phyloP scores from a whole-genome alignment of 129 eudicot species.

The Tagetes patula region DNA sequence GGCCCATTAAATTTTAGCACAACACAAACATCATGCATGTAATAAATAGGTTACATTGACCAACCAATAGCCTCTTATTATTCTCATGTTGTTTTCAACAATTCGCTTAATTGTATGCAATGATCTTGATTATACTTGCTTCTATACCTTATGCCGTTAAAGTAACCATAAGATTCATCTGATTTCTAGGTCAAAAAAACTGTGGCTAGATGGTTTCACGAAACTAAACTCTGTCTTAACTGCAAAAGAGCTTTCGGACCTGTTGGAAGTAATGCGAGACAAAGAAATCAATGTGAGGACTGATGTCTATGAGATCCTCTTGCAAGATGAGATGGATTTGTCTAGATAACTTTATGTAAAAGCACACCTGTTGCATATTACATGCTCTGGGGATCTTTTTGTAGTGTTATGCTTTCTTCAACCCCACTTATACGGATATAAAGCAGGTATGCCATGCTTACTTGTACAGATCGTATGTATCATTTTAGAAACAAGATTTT shows the following conservation, averaged over 20 bases:
- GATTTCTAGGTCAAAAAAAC: slow-evolving; percentile 69
- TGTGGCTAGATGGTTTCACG: slow-evolving; percentile 92
- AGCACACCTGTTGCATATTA: background rate
- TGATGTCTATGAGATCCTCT: slow-evolving; percentile 84
- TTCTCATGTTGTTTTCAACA: too few relatives aligned
- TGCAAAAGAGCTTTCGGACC: slow-evolving; percentile 86
- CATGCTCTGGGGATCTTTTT: background rate
- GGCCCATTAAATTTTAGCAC: background rate
- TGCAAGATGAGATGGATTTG: slow-evolving; percentile 68
- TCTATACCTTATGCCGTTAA: background rate
- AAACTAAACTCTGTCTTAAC: slow-evolving; percentile 54
- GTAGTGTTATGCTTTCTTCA: background rate
- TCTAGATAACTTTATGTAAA: slow-evolving; percentile 4
- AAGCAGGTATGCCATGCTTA: slow-evolving; percentile 25
- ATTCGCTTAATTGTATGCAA: too few relatives aligned
- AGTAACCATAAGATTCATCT: slow-evolving; percentile 1
- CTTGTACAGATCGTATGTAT: slow-evolving; percentile 16
- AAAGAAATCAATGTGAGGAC: slow-evolving; percentile 90
- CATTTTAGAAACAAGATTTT: background rate
- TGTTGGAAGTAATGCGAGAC: slow-evolving; percentile 95
- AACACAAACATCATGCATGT: background rate
- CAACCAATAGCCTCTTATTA: too few relatives aligned
- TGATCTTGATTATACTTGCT: slow-evolving; percentile 1
- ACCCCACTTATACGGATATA: background rate
- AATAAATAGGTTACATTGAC: too few relatives aligned